A percentile compares a stretch with the other conserved stretches of the same genome.
Conservation (phyloP, 441 rosid genomes). For the Syzygium syzygioides region DNA sequence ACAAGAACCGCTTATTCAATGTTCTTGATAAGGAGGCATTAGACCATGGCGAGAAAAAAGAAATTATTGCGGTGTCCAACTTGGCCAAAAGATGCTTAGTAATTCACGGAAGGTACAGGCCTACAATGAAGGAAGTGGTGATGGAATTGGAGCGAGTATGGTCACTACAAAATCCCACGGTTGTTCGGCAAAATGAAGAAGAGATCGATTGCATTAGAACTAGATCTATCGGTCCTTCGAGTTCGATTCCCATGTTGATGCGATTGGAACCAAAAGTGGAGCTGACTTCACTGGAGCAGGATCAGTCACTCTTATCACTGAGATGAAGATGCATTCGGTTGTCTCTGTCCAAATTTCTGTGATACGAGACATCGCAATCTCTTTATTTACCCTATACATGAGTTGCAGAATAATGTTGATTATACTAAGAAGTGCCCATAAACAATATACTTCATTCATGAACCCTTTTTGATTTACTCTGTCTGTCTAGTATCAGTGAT, state of each 20-base stretch:
- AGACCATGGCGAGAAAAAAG: fast-evolving
- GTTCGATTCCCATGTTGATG: neutral
- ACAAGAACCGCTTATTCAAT: no score
- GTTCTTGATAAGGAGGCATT: neutral
- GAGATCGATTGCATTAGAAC: neutral
- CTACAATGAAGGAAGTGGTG: neutral
- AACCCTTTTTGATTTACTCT: neutral
- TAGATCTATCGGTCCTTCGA: neutral
- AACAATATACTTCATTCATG: neutral
- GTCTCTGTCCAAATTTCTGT: neutral
- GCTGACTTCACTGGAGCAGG: neutral
- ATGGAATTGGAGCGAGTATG: neutral
- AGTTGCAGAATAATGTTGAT: neutral
- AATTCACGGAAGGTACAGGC: neutral
- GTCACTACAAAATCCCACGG: neutral
- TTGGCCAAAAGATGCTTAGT: neutral
- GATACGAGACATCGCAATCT: neutral
- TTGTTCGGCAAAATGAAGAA: neutral
- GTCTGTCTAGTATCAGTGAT: neutral
- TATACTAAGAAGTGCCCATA: neutral
- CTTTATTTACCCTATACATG: neutral
- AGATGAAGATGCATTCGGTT: neutral
- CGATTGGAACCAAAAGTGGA: neutral
- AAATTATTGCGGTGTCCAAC: neutral
- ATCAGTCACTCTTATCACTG: neutral